Percentiles rank a stretch among this genome's conserved stretches.
phyloP scores from a whole-genome alignment of 176 grass and related monocot genomes.

The Eleusine coracana region DNA sequence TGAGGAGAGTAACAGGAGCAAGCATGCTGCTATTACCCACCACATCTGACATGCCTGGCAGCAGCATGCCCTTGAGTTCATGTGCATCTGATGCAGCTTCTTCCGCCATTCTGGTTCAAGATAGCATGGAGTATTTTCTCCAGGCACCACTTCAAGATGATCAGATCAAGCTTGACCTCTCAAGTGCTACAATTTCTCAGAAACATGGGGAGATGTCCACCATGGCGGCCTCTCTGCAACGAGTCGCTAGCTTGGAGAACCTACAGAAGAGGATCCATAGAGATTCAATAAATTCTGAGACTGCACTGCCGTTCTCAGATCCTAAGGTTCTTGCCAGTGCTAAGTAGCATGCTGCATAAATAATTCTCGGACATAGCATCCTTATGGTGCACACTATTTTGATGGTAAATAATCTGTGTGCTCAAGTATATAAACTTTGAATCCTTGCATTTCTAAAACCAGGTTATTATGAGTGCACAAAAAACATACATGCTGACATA shows the following conservation, averaged over 20 bases:
- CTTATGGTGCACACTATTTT: neutral
- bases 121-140: constrained; percentile 40
- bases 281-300: constrained; percentile 28
- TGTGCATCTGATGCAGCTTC: constrained; percentile 49
- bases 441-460: no score
- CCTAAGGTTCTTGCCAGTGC: constrained; percentile 24
- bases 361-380: neutral
- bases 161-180: constrained; percentile 16
- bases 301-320: constrained; percentile 6
- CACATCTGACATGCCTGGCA: constrained; percentile 41
- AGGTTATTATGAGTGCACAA: no score
- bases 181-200: constrained; percentile 17
- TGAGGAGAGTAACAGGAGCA: constrained; percentile 62
- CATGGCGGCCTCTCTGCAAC: constrained; percentile 23
- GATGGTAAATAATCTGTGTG: no score
- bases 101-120: constrained; percentile 37
- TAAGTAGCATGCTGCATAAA: constrained; percentile 16
- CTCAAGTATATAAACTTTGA: no score
- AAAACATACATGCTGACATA: no score
- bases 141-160: constrained; percentile 27
- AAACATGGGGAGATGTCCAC: constrained; percentile 13
- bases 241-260: constrained; percentile 63
- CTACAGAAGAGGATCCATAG: constrained; percentile 65
- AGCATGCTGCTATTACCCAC: constrained; percentile 35
- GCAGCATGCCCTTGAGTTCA: constrained; percentile 44